Base-by-base conservation (phyloP, 306 rosid species). In the Vigna mungo region DNA sequence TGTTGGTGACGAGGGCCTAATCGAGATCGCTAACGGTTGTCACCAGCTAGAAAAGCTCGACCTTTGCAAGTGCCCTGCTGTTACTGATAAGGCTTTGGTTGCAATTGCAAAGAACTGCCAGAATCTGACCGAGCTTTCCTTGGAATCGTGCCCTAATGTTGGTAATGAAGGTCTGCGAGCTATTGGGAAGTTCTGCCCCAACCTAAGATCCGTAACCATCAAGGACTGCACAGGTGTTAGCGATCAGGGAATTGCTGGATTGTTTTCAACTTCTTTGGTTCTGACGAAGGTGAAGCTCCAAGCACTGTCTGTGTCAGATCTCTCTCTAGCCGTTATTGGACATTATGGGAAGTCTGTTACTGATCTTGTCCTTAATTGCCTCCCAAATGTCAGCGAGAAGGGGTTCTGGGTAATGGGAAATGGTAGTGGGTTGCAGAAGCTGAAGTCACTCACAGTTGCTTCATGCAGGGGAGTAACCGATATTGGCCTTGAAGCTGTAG, bases 341-440 rank as follows among this genome's bases (percentile, higher is more conserved):
- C 94, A 88, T 80, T 96, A 93, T 75, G 96, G 99, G 23, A 87
- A 80, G 85, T 74, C 91, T 15, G 85, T 93, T 23, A 92, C 93
- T 0, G 94, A 93, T 87, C 91, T 93, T 55, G 92, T 82, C 65
- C 94, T 96, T 9, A 68, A 78, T 62, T 82, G 76, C 82, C 97
- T 96, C 51, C 84, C 91, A 49, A 86, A 85, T 72, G 87, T 92
- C 25, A 85, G 91, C 12, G 96, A 92, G 88, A 91, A 82, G 85
- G 99, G 98, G 15, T 88, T 96, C 89, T 96, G 97, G 98, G 93
- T 90, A 62, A 88, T 96, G 98, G 98, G 97, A 16, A 91, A 84
- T 36, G 92, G 94, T 52, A 92, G 80, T 68, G 98, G 99, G 36
- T 85, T 96, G 78, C 98, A 89, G 80, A 96, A 91, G 81, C 78